Conservation (phyloP, 2,329 filamentous ascomycete species). For the Mycosphaerella sp. region DNA sequence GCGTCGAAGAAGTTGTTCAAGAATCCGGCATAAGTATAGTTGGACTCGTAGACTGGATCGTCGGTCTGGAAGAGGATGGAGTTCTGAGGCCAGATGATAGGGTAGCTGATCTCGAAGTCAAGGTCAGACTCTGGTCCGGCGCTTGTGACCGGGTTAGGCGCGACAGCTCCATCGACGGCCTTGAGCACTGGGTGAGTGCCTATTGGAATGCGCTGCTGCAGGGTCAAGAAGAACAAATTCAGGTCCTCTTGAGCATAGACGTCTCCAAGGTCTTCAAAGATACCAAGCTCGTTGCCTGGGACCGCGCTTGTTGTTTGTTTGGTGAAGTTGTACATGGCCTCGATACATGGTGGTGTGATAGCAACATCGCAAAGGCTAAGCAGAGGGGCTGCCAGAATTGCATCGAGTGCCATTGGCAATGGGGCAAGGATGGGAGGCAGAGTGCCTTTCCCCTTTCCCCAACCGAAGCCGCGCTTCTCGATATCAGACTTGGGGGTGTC, state of each 20-base stretch:
- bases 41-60: constrained; percentile 32
- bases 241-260: constrained; percentile 43
- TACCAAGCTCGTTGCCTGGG: constrained; percentile 42
- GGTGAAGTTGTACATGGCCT: constrained; percentile 41
- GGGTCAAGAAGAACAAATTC: constrained; percentile 41
- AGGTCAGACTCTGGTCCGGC: constrained; percentile 44
- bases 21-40: constrained; percentile 32
- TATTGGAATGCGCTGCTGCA: constrained; percentile 25
- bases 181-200: constrained; percentile 27
- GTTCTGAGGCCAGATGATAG: constrained; percentile 48
- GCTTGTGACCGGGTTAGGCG: constrained; percentile 38
- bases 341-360: constrained; percentile 39
- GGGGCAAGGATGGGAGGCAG: constrained; percentile 15
- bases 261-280: constrained; percentile 40
- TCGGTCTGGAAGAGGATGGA: constrained; percentile 47
- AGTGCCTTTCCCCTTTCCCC: constrained; percentile 11
- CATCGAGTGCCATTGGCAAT: constrained; percentile 9
- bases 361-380: constrained; percentile 19
- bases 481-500: constrained; percentile 11
- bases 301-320: constrained; percentile 32
- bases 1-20: constrained; percentile 43
- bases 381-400: constrained; percentile 10
- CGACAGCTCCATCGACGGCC: constrained; percentile 22
- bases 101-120: constrained; percentile 46
- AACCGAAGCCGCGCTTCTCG: constrained; percentile 19